These are phyloP conservation scores for Ceratocystis destructans DNA, from an alignment of 2,329 filamentous ascomycete genomes.

Conservation along the genomic window DNA sequence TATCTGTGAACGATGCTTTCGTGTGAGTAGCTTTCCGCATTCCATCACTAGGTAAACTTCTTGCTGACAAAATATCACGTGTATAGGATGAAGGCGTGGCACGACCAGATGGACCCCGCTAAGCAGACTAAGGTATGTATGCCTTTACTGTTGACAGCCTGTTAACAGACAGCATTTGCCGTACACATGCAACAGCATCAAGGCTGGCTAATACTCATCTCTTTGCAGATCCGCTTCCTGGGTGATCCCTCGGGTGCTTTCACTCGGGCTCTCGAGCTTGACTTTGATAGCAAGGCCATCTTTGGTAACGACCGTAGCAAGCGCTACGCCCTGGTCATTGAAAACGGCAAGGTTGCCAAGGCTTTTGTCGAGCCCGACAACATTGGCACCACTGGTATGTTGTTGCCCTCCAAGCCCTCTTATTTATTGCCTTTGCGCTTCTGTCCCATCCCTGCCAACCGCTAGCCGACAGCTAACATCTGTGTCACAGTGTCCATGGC, in stretches of 20 bases:
- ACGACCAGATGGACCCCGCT: conserved; percentile 58
- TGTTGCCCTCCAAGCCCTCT: not conserved
- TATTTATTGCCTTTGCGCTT: not conserved
- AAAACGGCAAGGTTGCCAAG: conserved; percentile 73
- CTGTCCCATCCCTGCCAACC: not conserved
- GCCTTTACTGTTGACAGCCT: not conserved
- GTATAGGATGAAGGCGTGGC: conserved; percentile 79
- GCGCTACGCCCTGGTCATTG: conserved; percentile 70
- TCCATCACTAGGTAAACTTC: no score
- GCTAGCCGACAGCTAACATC: not conserved
- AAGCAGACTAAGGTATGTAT: conserved; percentile 59
- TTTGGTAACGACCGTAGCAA: conserved; percentile 76
- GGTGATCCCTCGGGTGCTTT: conserved; percentile 69
- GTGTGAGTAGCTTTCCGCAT: conserved; percentile 46
- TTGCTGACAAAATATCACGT: not conserved
- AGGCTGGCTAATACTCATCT: not conserved
- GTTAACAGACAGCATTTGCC: not conserved
- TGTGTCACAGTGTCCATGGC: conserved; percentile 34
- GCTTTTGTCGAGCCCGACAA: conserved; percentile 78
- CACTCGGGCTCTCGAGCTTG: conserved; percentile 68
- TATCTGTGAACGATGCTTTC: conserved; percentile 88
- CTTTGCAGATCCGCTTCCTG: conserved; percentile 67
- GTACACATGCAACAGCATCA: not conserved
- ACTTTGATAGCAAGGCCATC: conserved; percentile 64
- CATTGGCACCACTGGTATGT: conserved; percentile 62